These are phyloP conservation scores for Amanita phalloides DNA, from an alignment of 768 basidiomycete species.

Conservation along the genomic window DNA sequence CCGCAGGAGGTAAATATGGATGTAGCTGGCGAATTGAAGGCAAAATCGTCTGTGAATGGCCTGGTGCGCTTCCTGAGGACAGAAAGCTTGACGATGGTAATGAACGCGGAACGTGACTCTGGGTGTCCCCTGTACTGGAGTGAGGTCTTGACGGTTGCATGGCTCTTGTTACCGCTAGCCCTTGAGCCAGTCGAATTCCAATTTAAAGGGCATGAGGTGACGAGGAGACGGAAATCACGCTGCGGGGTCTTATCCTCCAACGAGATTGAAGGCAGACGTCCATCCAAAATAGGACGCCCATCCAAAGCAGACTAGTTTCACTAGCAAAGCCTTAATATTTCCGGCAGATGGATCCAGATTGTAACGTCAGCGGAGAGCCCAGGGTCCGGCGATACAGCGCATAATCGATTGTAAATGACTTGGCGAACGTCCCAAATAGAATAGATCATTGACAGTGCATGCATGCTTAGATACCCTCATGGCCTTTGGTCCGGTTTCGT, in stretches of 20 bases:
- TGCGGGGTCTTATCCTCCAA: slow-evolving; percentile 21
- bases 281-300: slow-evolving; percentile 24
- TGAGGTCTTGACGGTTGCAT: slow-evolving; percentile 17
- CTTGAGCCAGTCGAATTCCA: slow-evolving; percentile 9
- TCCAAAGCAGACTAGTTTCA: slow-evolving; percentile 23
- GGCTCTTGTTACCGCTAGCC: slow-evolving; percentile 11
- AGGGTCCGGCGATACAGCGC: slow-evolving; percentile 16
- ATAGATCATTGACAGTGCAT: neutral
- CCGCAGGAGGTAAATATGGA: slow-evolving; percentile 50
- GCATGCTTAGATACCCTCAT: neutral
- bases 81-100: slow-evolving; percentile 12
- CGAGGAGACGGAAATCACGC: slow-evolving; percentile 16
- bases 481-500: slow-evolving; percentile 1
- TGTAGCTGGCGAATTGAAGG: slow-evolving; percentile 65
- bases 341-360: slow-evolving; percentile 26
- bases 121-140: slow-evolving; percentile 15
- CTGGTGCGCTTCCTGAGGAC: slow-evolving; percentile 12
- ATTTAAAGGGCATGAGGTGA: slow-evolving; percentile 20
- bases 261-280: slow-evolving; percentile 17
- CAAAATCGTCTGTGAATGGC: slow-evolving; percentile 27
- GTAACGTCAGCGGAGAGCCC: slow-evolving; percentile 15
- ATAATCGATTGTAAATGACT: slow-evolving; percentile 8
- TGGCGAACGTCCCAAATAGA: slow-evolving; percentile 2
- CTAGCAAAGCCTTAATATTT: slow-evolving; percentile 25
- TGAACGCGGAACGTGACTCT: slow-evolving; percentile 9